Percentiles rank a stretch among this genome's conserved stretches.
These are phyloP conservation scores for Ustilago cynodontis DNA, from an alignment of 1,284 basidiomycete genomes.

Conservation along the genomic window DNA sequence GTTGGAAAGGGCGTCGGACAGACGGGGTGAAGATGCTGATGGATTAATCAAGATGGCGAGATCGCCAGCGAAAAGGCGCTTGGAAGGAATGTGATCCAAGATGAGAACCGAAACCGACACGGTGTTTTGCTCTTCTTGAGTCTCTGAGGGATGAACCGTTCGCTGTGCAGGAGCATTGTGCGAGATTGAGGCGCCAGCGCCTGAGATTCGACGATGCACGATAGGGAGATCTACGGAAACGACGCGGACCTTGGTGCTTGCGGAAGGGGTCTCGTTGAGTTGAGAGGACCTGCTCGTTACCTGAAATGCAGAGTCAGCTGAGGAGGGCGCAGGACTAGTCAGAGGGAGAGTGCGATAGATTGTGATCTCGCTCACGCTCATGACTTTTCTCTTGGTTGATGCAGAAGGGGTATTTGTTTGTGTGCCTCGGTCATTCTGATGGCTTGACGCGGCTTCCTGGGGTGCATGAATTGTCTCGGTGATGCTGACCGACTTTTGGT, in stretches of 20 bases:
- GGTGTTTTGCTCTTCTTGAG: background rate
- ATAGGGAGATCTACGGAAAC: constrained; percentile 34
- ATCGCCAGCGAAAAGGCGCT: constrained; percentile 24
- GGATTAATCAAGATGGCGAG: constrained; percentile 18
- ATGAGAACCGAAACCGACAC: constrained; percentile 19
- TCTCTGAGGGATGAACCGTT: background rate
- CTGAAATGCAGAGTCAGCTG: constrained; percentile 9
- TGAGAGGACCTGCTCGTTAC: constrained; percentile 19
- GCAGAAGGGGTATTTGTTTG: background rate
- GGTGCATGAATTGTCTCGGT: constrained; percentile 24
- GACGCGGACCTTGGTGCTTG: constrained; percentile 33
- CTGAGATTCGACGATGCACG: constrained; percentile 13
- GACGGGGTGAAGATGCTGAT: constrained; percentile 1
- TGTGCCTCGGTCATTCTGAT: background rate
- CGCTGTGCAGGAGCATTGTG: background rate
- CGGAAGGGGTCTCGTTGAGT: constrained; percentile 5
- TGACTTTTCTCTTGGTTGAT: constrained; percentile 19
- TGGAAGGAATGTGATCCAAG: constrained; percentile 13
- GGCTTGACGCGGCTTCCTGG: background rate
- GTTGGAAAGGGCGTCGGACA: constrained; percentile 17
- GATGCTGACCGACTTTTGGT: constrained; percentile 24
- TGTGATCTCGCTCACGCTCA: constrained; percentile 31
- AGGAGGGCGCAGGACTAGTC: background rate
- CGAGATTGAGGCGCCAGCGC: background rate
- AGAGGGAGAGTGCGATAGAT: constrained; percentile 33